phyloP scores from a whole-genome alignment of 108 stramenopile genomes.

The Cyclotella choctawhatcheeana region DNA sequence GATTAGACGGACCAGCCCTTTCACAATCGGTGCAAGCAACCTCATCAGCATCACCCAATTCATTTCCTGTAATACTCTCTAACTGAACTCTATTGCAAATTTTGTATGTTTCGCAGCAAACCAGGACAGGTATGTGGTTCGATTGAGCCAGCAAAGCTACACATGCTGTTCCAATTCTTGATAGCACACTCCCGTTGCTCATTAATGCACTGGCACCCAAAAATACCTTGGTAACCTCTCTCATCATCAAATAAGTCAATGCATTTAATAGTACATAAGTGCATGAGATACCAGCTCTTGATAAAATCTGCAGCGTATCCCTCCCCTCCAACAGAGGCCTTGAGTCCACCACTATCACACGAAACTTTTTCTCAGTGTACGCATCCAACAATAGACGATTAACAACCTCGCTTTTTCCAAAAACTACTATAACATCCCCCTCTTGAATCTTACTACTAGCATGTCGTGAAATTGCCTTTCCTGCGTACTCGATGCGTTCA shows the following conservation, averaged over 20 bases:
- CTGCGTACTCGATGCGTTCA: conserved; percentile 92
- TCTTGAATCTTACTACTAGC: conserved; percentile 83
- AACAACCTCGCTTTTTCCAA: conserved; percentile 82
- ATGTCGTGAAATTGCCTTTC: conserved; percentile 84
- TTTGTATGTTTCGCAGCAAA: conserved; percentile 99
- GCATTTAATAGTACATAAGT: conserved; percentile 92
- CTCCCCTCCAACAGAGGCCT: conserved; percentile 88
- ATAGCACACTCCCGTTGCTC: conserved; percentile 94
- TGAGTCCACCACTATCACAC: conserved; percentile 96
- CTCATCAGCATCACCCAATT: conserved; percentile 92
- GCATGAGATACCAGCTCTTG: conserved; percentile 77
- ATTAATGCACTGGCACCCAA: conserved; percentile 96
- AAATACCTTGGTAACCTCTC: conserved; percentile 95
- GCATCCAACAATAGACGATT: conserved; percentile 58
- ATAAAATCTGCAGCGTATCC: conserved; percentile 64
- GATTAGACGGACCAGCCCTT: conserved; percentile 44
- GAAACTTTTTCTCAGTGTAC: conserved; percentile 62
- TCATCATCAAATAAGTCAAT: conserved; percentile 93
- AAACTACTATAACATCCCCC: conserved; percentile 94
- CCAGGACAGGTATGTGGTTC: conserved; percentile 92
- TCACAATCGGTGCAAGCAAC: conserved; percentile 55
- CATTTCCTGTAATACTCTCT: conserved; percentile 95
- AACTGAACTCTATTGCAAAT: conserved; percentile 97
- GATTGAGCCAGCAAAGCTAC: conserved; percentile 92
- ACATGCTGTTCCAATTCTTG: conserved; percentile 93